Conservation (phyloP, 169 alveolate species). For the Eimeria necatrix region DNA sequence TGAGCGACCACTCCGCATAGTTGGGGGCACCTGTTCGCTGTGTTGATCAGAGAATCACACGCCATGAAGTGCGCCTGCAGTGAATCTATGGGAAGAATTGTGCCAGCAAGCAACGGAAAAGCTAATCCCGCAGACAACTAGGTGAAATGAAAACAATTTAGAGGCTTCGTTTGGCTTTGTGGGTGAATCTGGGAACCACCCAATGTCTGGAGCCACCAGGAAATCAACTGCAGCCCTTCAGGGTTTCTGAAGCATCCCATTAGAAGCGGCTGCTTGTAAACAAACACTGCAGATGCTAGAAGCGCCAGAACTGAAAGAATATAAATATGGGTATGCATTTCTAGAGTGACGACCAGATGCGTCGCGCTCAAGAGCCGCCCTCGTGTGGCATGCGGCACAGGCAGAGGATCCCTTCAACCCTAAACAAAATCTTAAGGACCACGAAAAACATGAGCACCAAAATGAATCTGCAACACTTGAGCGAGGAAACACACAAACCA, state of each 20-base stretch:
- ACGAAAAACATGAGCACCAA: background rate
- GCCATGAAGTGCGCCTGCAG: too few relatives aligned
- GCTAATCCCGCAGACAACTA: too few relatives aligned
- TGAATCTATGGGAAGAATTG: too few relatives aligned
- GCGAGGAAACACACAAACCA: too few relatives aligned
- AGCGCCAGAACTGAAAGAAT: background rate
- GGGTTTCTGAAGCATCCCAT: background rate
- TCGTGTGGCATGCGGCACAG: background rate
- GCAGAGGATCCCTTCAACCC: background rate
- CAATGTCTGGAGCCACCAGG: background rate
- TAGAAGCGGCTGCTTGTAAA: background rate
- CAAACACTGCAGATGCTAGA: too few relatives aligned
- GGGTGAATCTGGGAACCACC: background rate
- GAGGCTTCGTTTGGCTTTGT: too few relatives aligned
- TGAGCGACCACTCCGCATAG: too few relatives aligned
- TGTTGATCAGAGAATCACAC: too few relatives aligned
- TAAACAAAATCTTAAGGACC: background rate
- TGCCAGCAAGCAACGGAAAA: too few relatives aligned
- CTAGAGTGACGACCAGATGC: conserved; percentile 16
- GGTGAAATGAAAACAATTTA: too few relatives aligned
- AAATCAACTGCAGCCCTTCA: background rate
- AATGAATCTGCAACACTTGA: background rate
- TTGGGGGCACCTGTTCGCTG: too few relatives aligned
- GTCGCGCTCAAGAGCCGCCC: conserved; percentile 8
- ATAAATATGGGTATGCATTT: background rate